Percentiles rank a stretch among this genome's conserved stretches.
phyloP scores from a whole-genome alignment of 306 rosid genomes.

The Corylus americana region DNA sequence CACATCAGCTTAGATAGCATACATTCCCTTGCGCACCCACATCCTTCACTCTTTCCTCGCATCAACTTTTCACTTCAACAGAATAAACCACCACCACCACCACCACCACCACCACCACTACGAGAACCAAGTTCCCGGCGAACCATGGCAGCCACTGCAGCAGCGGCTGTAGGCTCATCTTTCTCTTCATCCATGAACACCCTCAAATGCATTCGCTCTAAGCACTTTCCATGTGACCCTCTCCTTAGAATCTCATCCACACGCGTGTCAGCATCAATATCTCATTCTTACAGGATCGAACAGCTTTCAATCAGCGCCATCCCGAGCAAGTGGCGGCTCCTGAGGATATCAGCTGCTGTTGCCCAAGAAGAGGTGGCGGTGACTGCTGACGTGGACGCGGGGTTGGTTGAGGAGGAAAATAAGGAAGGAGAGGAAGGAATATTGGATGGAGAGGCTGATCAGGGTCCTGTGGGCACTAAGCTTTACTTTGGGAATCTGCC shows the following conservation, averaged over 20 bases:
- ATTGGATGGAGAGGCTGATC: conserved; percentile 27
- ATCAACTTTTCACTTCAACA: conserved; percentile 2
- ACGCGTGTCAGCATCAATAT: conserved; percentile 33
- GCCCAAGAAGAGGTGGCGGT: conserved; percentile 60
- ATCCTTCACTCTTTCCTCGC: conserved; percentile 3
- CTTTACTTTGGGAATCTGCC: conserved; percentile 97
- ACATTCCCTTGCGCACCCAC: conserved; percentile 13
- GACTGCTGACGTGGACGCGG: conserved; percentile 39
- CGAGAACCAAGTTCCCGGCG: neutral
- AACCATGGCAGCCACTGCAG: conserved; percentile 68
- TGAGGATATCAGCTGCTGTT: conserved; percentile 55
- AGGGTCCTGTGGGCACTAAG: conserved; percentile 51
- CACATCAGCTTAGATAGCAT: conserved; percentile 47
- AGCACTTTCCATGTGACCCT: conserved; percentile 31
- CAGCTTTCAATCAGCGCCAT: conserved; percentile 34
- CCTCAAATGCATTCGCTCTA: conserved; percentile 51
- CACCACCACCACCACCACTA: neutral
- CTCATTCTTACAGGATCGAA: conserved; percentile 36
- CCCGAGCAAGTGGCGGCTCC: conserved; percentile 39
- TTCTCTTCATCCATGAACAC: conserved; percentile 60
- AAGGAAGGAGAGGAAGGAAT: conserved; percentile 24
- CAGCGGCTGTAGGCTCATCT: conserved; percentile 59
- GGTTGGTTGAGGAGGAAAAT: conserved; percentile 17
- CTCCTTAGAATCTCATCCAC: conserved; percentile 40
- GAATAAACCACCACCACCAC: conserved; percentile 12